Base-by-base conservation (phyloP, 2,329 filamentous ascomycete species). In the Daldinia eschscholtzii region DNA sequence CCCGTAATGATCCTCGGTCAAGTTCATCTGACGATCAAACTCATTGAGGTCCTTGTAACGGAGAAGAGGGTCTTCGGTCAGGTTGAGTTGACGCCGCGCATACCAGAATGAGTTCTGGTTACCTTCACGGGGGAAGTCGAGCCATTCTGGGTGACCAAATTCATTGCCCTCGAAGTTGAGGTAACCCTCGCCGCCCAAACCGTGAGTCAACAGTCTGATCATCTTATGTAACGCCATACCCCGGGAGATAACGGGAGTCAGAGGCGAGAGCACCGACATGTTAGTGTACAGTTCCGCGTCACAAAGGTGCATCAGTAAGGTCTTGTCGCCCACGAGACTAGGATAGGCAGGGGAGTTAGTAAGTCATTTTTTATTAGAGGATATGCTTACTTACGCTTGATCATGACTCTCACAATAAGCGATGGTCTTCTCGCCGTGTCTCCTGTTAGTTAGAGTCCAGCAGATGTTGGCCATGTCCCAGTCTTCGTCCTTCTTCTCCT, bases 141-240 rank as follows among this genome's bases (percentile, higher is more conserved):
- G 92, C 96, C 96, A 99, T 81, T 99, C 96, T 0, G 96, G 96
- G 79, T 99, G 96, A 0, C 96, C 96, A 77, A 99, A 99, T 81
- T 99, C 96, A 81, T 99, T 99, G 68, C 96, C 96, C 82, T 98
- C 94, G 75, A 99, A 99, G 83, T 98, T 99, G 60, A 99, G 91
- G 78, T 97, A 99, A 42, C 95, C 96, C 81, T 99, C 96, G 62
- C 96, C 96, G 66, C 96, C 96, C 15, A 99, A 88, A 46, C 87
- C 88, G 79, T 99, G 95, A 1, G 96, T 98, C 71, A 99, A 84
- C 15, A 99, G 88, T 13, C 96, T 92, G 76, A 99, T 98, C 92
- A 99, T 92, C 85, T 99, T 99, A 87, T 99, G 96, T 41, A 99
- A 84, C 3, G 93, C 88, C 84, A 99, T 92, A 61, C 96, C 96